Conservation (phyloP, 352 stramenopile genomes). For the Phytophthora sp. region DNA sequence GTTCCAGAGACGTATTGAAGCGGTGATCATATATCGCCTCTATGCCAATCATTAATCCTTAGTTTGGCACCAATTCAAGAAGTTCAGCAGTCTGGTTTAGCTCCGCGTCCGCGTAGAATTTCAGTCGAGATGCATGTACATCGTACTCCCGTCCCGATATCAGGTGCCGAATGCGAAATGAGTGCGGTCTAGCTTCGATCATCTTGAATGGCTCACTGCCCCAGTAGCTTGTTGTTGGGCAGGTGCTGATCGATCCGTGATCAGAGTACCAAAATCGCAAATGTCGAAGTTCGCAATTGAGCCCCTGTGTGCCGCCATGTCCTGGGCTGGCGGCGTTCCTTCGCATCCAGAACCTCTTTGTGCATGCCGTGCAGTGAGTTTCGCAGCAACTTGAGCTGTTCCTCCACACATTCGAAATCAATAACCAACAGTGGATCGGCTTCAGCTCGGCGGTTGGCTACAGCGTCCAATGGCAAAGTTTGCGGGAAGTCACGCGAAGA, state of each 20-base stretch:
- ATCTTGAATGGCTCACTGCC: constrained; percentile 26
- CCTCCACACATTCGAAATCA: background rate
- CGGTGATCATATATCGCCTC: no score
- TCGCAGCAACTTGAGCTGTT: background rate
- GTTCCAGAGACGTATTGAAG: no score
- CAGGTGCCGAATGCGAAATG: constrained; percentile 20
- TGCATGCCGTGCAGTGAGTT: constrained; percentile 18
- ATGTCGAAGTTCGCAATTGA: constrained; percentile 21
- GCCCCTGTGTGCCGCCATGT: constrained; percentile 6
- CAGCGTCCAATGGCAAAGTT: background rate
- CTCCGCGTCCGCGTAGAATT: constrained; percentile 16
- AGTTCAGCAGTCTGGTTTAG: constrained; percentile 19
- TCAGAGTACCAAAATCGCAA: constrained; percentile 31
- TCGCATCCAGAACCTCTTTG: constrained; percentile 4
- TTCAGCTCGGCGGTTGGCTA: no score
- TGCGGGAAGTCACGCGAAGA: constrained; percentile 23
- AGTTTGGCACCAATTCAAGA: background rate
- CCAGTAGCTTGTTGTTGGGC: constrained; percentile 23
- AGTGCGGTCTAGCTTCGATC: constrained; percentile 8
- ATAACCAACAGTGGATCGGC: no score
- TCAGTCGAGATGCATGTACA: constrained; percentile 18
- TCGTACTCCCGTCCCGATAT: constrained; percentile 13
- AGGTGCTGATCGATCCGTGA: constrained; percentile 24
- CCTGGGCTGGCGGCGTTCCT: background rate
- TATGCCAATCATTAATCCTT: no score